These are phyloP conservation scores for Exophiala sp. DNA, from an alignment of 2,329 filamentous ascomycete species.

Conservation along the genomic window DNA sequence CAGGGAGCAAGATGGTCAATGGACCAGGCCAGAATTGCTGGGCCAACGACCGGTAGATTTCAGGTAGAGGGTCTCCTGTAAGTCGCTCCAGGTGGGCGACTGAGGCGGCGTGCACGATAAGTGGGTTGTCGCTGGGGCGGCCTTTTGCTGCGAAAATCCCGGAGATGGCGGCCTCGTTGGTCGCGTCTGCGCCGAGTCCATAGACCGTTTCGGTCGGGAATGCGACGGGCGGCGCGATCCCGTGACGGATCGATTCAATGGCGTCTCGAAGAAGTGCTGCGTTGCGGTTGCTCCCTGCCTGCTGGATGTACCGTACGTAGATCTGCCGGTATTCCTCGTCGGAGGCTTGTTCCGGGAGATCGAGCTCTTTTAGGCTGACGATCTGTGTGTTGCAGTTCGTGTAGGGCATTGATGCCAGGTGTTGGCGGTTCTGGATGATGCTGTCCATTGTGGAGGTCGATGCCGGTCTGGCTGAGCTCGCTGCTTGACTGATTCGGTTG, in stretches of 20 bases:
- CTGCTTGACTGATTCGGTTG: too few relatives aligned
- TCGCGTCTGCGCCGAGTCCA: conserved; percentile 92
- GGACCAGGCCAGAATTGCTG: conserved; percentile 89
- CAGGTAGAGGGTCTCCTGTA: conserved; percentile 49
- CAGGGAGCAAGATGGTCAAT: conserved; percentile 80
- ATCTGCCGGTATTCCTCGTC: conserved; percentile 25
- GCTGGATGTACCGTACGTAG: conserved; percentile 15
- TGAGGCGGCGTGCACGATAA: conserved; percentile 73
- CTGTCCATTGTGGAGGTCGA: conserved; percentile 12
- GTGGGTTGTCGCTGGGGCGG: conserved; percentile 84
- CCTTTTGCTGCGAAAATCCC: conserved; percentile 94
- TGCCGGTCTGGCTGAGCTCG: background rate
- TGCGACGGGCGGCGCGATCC: conserved; percentile 59
- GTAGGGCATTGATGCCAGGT: conserved; percentile 18
- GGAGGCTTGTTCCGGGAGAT: conserved; percentile 22
- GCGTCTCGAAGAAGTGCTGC: conserved; percentile 21
- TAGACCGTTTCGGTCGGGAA: conserved; percentile 99
- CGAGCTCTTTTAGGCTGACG: conserved; percentile 17
- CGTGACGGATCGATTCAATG: conserved; percentile 24
- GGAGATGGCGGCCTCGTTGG: conserved; percentile 70
- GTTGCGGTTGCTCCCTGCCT: conserved; percentile 3
- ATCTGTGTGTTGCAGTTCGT: conserved; percentile 26
- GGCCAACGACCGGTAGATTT: conserved; percentile 72
- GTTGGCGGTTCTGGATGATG: conserved; percentile 5
- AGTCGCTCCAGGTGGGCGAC: conserved; percentile 25